Evolutionary conservation across 2,329 filamentous ascomycete species (phyloP), one percentile per base, ranked within the genome.

Genomic region (Verticillium klebahnii): DNA sequence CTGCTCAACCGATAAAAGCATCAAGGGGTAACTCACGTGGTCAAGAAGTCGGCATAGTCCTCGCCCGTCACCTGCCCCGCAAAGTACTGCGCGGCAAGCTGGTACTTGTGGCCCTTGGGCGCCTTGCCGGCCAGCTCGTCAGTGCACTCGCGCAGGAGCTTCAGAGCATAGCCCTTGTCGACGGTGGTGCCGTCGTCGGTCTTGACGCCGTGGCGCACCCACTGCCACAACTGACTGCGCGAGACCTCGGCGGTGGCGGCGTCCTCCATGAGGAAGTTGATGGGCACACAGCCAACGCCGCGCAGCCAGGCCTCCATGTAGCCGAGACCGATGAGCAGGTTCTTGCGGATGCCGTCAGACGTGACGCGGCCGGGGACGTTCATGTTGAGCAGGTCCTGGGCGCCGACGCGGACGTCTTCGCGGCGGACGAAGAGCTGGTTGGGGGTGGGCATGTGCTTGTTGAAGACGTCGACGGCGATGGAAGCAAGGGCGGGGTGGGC

Each of bases 291-390:
- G 62, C 95, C 95, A 25, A 98, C 85, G 37, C 94, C 95, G 65
- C 93, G 90, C 64, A 98, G 83, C 95, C 95, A 99, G 65, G 92
- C 95, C 80, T 99, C 95, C 94, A 98, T 99, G 80, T 99, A 99
- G 59, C 91, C 90, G 6, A 99, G 86, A 45, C 94, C 95, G 68
- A 99, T 98, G 80, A 93, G 94, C 67, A 99, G 83, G 82, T 98
- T 99, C 88, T 97, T 97, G 73, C 91, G 88, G 80, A 99, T 97
- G 62, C 95, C 95, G 5, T 89, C 92, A 77, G 98, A 94, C 69
- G 94, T 97, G 74, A 99, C 85, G 74, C 87, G 85, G 31, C 95
- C 95, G 7, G 94, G 93, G 1, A 98, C 91, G 72, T 98, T 98
- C 91, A 97, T 98, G 85, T 98, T 98, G 63, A 98, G 85, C 60